phyloP scores from a whole-genome alignment of 805 yeast genomes.

The Lipomyces lipofer region DNA sequence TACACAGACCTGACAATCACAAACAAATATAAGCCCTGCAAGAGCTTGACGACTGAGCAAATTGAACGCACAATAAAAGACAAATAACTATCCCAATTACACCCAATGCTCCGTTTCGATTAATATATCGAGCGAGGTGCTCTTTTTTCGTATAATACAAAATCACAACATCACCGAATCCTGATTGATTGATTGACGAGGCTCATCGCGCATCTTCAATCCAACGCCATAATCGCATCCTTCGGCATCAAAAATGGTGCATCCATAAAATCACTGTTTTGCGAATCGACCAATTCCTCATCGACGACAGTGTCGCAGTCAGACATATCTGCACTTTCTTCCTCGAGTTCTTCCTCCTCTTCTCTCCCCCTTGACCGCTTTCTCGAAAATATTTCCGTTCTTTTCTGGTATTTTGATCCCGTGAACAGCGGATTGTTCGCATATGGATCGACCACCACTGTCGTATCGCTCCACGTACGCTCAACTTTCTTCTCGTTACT shows the following conservation, averaged over 20 bases:
- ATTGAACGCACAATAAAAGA: too few species aligned
- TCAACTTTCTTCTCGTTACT: neutral
- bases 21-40: too few species aligned
- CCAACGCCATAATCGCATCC: conserved; percentile 13
- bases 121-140: too few species aligned
- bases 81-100: too few species aligned
- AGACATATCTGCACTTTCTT: neutral
- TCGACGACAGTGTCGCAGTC: conserved; percentile 7
- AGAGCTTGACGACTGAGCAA: too few species aligned
- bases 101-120: too few species aligned
- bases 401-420: conserved; percentile 2
- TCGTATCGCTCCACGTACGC: conserved; percentile 7
- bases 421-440: neutral
- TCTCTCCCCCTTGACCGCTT: neutral
- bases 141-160: too few species aligned
- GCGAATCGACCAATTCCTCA: conserved; percentile 1
- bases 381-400: neutral
- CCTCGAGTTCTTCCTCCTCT: neutral
- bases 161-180: too few species aligned
- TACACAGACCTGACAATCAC: too few species aligned
- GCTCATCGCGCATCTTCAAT: too few species aligned
- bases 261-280: conserved; percentile 18
- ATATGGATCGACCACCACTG: conserved; percentile 13
- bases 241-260: conserved; percentile 27
- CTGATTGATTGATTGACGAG: too few species aligned